Percentiles rank a stretch among this genome's conserved stretches.
phyloP scores from a whole-genome alignment of 257 asterid genomes.

The Voacanga thouarsii region DNA sequence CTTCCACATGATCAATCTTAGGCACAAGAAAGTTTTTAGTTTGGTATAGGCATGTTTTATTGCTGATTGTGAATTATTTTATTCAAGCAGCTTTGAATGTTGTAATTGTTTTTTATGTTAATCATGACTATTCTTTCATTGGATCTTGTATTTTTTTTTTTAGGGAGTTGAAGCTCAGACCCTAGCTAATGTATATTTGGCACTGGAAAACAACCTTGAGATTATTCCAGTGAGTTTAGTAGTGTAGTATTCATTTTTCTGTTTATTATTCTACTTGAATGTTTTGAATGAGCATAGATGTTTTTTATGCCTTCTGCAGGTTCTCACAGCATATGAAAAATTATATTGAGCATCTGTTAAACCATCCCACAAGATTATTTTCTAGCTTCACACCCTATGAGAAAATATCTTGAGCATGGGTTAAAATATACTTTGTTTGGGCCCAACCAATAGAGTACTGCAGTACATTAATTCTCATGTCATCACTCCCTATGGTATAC shows the following conservation, averaged over 20 bases:
- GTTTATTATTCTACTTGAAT: not conserved
- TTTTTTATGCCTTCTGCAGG: not conserved
- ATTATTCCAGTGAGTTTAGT: conserved; percentile 76
- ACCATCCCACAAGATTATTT: too few species aligned
- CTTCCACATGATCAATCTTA: conserved; percentile 1
- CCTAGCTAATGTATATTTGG: conserved; percentile 93
- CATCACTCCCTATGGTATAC: not conserved
- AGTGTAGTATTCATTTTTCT: not conserved
- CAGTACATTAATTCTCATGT: not conserved
- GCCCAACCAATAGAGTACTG: too few species aligned
- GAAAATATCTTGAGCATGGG: too few species aligned
- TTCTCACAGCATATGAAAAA: too few species aligned
- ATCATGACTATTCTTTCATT: not conserved
- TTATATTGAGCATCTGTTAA: too few species aligned
- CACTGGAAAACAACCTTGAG: conserved; percentile 98
- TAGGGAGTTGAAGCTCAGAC: conserved; percentile 99
- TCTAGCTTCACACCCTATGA: too few species aligned
- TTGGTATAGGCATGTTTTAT: not conserved
- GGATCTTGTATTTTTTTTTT: conserved; percentile 26
- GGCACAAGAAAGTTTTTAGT: not conserved
- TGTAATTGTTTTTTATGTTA: conserved; percentile 9
- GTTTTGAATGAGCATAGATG: not conserved
- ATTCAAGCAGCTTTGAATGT: not conserved
- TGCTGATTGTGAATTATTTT: conserved; percentile 7
- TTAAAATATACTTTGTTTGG: too few species aligned